Evolutionary conservation across 192 early-diverging fungal genomes (phyloP), one percentile per base, ranked within the genome.

Genomic region (Funneliformis mosseae): DNA sequence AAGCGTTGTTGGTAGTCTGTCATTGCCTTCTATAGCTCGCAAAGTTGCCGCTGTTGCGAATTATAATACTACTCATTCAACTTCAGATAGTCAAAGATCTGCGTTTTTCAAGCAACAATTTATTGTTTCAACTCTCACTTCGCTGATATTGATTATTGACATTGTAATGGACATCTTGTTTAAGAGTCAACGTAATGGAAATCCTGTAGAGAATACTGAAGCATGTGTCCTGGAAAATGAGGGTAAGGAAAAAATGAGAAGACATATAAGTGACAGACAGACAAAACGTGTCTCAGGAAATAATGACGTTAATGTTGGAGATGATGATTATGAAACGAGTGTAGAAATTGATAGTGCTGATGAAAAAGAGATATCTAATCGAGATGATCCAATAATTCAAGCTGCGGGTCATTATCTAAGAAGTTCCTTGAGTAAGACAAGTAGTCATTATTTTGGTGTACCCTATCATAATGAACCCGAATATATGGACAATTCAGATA

Each of bases 181-280:
- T 67, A 84, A 84, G 64, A 83, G 81, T 81, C 81, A 83, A 62
- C 79, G 85, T 23, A 86, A 86, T 60, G 85, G 85, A 43, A 86
- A 84, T 62, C 64, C 83, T 11, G 62, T 74, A 74, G 72, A 74
- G 72, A 74, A 28, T 48, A 55, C 28, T 21, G 28, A 74, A 76
- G n/a, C n/a, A 5, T 18, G 27, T 12, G 48, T 41, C 21, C n/a
- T 41, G 41, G 62, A n/a, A 10, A 2, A 76, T 38, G 42, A 6
- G 4, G 74, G 38, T 23, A 73, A 48, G 9, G 38, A 76, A 67
- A 78, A 68, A 21, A 67, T 9, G 23, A 77, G 43, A 59, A 18
- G 76, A 39, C 23, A 2, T 64, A 33, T 39, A 21, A 39, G 16
- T n/a, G 5, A 42, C 16, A 46, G 75, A 62, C n/a, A 55, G n/a